phyloP scores from a whole-genome alignment of 139 green algal species.

The Gonium pectorale region DNA sequence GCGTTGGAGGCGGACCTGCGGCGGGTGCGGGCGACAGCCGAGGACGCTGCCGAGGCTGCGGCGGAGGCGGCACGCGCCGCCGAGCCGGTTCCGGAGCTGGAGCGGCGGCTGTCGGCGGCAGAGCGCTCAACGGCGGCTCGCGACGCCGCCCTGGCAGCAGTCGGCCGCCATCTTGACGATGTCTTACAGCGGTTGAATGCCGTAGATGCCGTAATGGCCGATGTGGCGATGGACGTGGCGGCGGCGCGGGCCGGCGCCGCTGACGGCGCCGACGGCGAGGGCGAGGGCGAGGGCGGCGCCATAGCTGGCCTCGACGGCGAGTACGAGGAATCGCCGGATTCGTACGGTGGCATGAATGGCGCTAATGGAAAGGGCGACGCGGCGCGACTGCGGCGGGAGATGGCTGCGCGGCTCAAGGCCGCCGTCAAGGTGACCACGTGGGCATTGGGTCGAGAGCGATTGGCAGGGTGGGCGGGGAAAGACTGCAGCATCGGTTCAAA shows the following conservation, averaged over 20 bases:
- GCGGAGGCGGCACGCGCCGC: neutral
- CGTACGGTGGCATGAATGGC: neutral
- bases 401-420: constrained; percentile 37
- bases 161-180: neutral
- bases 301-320: neutral
- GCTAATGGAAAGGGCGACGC: too few relatives aligned
- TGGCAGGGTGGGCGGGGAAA: too few relatives aligned
- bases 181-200: neutral
- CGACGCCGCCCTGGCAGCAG: neutral
- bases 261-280: neutral
- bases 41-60: neutral
- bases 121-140: neutral
- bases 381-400: too few relatives aligned
- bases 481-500: too few relatives aligned
- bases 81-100: constrained; percentile 1
- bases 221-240: constrained; percentile 15
- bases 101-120: neutral
- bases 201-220: neutral
- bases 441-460: too few relatives aligned
- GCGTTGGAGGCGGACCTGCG: neutral
- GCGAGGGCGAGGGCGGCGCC: neutral
- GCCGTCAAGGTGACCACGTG: constrained; percentile 16
- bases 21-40: neutral
- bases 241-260: neutral
- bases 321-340: constrained; percentile 27